A percentile compares a stretch with the other conserved stretches of the same genome.
phyloP scores from a whole-genome alignment of 2,329 filamentous ascomycete genomes.

The Fusarium neocosmosporiellum region DNA sequence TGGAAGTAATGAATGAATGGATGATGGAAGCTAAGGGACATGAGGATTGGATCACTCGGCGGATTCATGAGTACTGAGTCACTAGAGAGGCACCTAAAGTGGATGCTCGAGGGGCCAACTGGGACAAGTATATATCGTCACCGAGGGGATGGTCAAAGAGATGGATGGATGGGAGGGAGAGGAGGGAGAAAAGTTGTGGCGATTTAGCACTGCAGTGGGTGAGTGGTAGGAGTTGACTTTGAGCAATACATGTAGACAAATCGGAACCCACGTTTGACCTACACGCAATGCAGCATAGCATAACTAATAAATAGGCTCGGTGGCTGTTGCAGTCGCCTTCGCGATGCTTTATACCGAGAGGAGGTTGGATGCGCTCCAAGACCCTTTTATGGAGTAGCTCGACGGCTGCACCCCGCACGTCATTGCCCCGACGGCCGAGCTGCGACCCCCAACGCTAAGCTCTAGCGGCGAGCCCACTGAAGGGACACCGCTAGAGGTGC shows the following conservation, averaged over 20 bases:
- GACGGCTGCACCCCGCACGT: conserved; percentile 33
- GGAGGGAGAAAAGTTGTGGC: conserved; percentile 3
- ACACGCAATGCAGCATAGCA: background rate
- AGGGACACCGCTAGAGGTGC: conserved; percentile 5
- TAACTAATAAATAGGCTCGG: background rate
- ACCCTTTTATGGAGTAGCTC: conserved; percentile 6
- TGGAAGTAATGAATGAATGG: conserved; percentile 56
- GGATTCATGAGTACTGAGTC: background rate
- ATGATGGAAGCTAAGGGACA: background rate
- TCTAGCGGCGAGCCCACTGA: conserved; percentile 5
- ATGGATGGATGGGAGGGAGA: background rate
- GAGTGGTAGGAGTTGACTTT: conserved; percentile 1
- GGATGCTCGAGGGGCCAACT: background rate
- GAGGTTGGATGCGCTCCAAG: background rate
- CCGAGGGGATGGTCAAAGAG: conserved; percentile 3
- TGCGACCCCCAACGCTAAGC: conserved; percentile 20
- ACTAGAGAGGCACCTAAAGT: background rate
- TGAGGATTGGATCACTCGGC: background rate
- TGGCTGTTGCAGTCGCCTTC: background rate
- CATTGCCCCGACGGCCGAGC: conserved; percentile 43
- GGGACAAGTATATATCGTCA: background rate
- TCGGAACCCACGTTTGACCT: conserved; percentile 16
- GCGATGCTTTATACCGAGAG: conserved; percentile 35
- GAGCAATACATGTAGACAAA: conserved; percentile 26
- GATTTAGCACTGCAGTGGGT: conserved; percentile 1